phyloP scores from a whole-genome alignment of 1,139 yeast genomes.

The Candida sp. region DNA sequence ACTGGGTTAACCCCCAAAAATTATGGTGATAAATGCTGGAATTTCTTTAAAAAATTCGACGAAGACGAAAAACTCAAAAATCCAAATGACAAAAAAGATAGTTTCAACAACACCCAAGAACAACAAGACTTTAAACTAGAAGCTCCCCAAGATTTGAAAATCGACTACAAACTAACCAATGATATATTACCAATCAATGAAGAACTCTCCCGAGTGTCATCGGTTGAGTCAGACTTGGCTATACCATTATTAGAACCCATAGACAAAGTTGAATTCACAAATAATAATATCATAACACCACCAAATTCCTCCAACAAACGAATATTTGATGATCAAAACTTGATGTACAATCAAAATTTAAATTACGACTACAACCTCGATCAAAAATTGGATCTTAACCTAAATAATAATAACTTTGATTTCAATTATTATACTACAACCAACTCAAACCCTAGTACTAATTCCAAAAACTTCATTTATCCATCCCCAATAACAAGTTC shows the following conservation, averaged over 20 bases:
- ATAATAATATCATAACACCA: background rate
- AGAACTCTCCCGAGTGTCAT: background rate
- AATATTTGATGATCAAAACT: background rate
- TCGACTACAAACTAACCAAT: background rate
- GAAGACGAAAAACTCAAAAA: constrained; percentile 6
- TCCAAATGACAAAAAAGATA: background rate
- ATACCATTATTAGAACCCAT: background rate
- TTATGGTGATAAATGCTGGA: constrained; percentile 86
- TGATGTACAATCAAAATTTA: background rate
- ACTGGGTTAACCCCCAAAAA: constrained; percentile 87
- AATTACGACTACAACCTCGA: background rate
- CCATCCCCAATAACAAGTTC: background rate
- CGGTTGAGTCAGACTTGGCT: background rate
- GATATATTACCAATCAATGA: background rate
- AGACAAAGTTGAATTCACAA: background rate
- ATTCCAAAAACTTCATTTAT: background rate
- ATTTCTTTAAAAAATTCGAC: constrained; percentile 46
- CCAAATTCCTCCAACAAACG: background rate
- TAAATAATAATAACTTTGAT: background rate
- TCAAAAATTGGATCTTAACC: background rate
- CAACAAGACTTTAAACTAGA: background rate
- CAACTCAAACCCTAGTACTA: background rate
- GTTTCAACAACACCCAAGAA: background rate
- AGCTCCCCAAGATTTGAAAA: background rate
- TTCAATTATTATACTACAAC: background rate